Evolutionary conservation across 169 alveolate genomes (phyloP), one percentile per base, ranked within the genome.

Genomic region (Eimeria brunetti): DNA sequence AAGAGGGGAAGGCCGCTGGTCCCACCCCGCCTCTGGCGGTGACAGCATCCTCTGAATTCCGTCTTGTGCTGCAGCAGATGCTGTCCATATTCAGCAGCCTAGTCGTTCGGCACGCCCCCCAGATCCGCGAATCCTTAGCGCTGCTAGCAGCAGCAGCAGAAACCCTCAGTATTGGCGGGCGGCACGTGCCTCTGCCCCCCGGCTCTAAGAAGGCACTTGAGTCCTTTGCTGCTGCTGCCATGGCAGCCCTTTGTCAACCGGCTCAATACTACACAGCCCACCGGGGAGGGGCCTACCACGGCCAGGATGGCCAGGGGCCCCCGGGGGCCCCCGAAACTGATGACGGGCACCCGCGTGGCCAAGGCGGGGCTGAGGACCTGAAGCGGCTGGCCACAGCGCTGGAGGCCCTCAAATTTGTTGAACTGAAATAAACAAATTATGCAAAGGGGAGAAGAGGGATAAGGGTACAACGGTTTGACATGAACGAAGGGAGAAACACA

Each of bases 141-240:
- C 33, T 84, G 75, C 58, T 84, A 58, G 91, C 91, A 18, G 91
- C 91, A 33, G 91, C 91, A 84, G 91, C 91, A 33, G 78, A 84
- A 69, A 6, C 41, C 24, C 91, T 84, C 24, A 84, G 91, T 18
- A 76, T 64, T 24, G 53, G 91, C 14, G 91, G 91, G 24, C 53
- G 91, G 38, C 69, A 84, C 20, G 91, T 84, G 5, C 53, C 91
- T 53, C 51, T 58, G 33, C 91, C 91, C 24, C 16, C 51, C 27
- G 91, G 91, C 76, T 56, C 91, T 11, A 84, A 56, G 76, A 84
- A 84, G 91, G 91, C 91, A 11, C 53, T 84, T 5, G 91, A 84
- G 78, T 4, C 91, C 53, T 84, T 84, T 78, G 91, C 91, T 18
- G 16, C 91, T 58, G 91, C 91, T 33, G 91, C 91, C 33, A 84